Base-by-base conservation (phyloP, 768 basidiomycete species). In the Mycena pura region DNA sequence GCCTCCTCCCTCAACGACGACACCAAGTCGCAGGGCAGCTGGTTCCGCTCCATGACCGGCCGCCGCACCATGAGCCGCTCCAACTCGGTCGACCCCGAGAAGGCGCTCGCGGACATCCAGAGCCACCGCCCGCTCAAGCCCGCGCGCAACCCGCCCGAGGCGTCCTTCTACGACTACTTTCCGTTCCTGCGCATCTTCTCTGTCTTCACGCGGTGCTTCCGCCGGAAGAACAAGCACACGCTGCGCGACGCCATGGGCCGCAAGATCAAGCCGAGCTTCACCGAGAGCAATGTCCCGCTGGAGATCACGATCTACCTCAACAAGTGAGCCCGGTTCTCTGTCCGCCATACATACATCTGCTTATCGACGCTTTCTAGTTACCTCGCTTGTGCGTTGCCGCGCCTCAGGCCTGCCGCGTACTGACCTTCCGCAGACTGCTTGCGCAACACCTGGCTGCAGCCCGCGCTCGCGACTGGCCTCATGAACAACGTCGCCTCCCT, bases 261-360 rank as follows among this genome's bases (percentile, higher is more conserved):
- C 19, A 66, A 78, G 63, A 79, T 77, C 58, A 73, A 75, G 54
- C 70, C 74, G 17, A 68, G 74, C 52, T 63, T 75, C 22, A 76
- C 81, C 6, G 84, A 86, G 68, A 83, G 84, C 57, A 86, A 88
- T 68, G 83, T 90, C 9, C 88, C 88, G 0, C 72, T 88, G 27
- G 86, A 87, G 73, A 82, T 88, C 53, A 76, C 77, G 15, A 71
- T 88, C 31, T 84, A 82, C 59, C 70, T 89, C n/a, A 82, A 80
- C 34, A 84, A 75, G 78, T 83, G 9, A 56, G 47, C 29, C 24
- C 71, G 68, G 11, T 39, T 45, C 52, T 15, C 5, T 27, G 46
- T 1, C n/a, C 31, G 48, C 40, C 15, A 2, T 28, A 25, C n/a
- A n/a, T n/a, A n/a, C n/a, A 28, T 51, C 58, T 21, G 55, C 38